These are phyloP conservation scores for Fragaria vesca DNA, from an alignment of 306 rosid genomes.

Conservation along the genomic window DNA sequence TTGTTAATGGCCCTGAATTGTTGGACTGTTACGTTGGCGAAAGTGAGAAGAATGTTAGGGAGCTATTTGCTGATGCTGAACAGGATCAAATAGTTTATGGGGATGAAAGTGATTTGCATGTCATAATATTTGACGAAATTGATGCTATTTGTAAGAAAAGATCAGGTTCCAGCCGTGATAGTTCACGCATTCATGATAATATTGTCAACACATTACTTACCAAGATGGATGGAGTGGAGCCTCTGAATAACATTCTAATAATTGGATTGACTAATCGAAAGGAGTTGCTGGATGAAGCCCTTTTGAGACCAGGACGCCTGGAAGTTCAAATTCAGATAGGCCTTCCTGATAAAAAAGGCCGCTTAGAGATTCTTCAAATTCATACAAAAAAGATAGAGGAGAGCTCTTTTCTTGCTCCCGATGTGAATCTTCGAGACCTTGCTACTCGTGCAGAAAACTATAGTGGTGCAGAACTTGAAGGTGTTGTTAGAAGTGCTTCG, in stretches of 20 bases:
- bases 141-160: slow-evolving; percentile 86
- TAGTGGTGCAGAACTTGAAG: slow-evolving; percentile 99
- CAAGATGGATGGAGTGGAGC: slow-evolving; percentile 99
- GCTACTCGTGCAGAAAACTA: slow-evolving; percentile 95
- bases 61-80: slow-evolving; percentile 98
- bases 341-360: slow-evolving; percentile 99
- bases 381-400: slow-evolving; percentile 95
- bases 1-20: slow-evolving; percentile 97
- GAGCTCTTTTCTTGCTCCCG: slow-evolving; percentile 86
- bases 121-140: slow-evolving; percentile 94
- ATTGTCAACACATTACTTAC: slow-evolving; percentile 96
- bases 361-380: slow-evolving; percentile 92
- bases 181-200: slow-evolving; percentile 97
- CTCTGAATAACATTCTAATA: slow-evolving; percentile 88
- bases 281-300: slow-evolving; percentile 98
- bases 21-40: slow-evolving; percentile 93
- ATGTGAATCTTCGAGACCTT: slow-evolving; percentile 84
- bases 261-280: slow-evolving; percentile 99
- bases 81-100: slow-evolving; percentile 80
- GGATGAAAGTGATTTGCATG: slow-evolving; percentile 95
- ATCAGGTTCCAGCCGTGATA: slow-evolving; percentile 45
- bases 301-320: slow-evolving; percentile 93
- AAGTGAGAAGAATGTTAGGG: slow-evolving; percentile 96
- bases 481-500: slow-evolving; percentile 97
- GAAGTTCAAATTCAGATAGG: slow-evolving; percentile 96